Evolutionary conservation across 192 early-diverging fungal species (phyloP).

Genomic region (Lobosporangium transversale): DNA sequence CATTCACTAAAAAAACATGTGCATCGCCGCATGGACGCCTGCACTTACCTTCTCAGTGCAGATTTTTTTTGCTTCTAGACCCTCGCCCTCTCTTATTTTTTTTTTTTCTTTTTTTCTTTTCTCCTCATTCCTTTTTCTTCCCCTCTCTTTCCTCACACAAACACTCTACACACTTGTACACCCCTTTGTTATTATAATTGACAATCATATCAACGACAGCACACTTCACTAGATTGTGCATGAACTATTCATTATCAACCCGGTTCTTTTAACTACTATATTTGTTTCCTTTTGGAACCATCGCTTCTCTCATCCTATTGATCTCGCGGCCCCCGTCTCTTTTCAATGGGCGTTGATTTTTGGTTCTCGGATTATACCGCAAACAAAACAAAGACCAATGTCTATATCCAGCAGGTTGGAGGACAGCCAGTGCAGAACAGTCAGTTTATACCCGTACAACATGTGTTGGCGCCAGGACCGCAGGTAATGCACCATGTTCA

Average conservation of each 20-base stretch:
- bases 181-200: not conserved
- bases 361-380: constrained; percentile 8
- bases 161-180: not conserved
- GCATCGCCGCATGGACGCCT: no score
- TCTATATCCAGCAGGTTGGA: not conserved
- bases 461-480: no score
- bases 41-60: no score
- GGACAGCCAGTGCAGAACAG: not conserved
- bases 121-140: not conserved
- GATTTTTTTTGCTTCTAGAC: no score
- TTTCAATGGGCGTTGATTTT: constrained; percentile 4
- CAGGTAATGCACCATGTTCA: not conserved
- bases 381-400: constrained; percentile 1
- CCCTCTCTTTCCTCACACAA: not conserved
- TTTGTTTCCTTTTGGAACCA: no score
- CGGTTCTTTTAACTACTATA: not conserved
- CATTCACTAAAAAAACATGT: no score
- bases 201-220: not conserved
- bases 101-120: not conserved
- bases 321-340: not conserved
- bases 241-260: no score
- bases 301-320: not conserved
- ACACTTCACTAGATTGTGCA: not conserved
- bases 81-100: not conserved
- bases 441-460: not conserved